Conservation (phyloP, 129 eudicot genomes). For the Saussurea involucrata region DNA sequence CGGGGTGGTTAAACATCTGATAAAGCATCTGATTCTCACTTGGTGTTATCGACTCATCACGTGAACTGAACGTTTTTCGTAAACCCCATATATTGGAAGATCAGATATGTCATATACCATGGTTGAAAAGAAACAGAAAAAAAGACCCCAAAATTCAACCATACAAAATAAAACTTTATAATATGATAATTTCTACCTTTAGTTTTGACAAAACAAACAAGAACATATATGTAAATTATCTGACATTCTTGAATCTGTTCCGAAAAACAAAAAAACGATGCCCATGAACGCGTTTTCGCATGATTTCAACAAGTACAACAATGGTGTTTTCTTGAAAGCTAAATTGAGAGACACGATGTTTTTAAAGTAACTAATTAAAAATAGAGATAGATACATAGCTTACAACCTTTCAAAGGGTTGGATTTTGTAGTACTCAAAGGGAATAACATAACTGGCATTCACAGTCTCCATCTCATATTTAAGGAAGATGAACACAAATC, state of each 20-base stretch:
- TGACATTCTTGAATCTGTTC: too few relatives aligned
- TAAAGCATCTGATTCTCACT: background rate
- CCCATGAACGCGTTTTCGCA: background rate
- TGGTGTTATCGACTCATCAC: background rate
- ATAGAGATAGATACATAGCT: background rate
- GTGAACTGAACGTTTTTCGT: background rate
- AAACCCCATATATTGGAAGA: background rate
- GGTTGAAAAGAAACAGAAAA: background rate
- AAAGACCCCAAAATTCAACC: background rate
- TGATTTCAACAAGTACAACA: background rate
- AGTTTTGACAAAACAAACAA: background rate
- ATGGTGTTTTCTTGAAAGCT: background rate
- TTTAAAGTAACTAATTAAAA: background rate
- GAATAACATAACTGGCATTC: slow-evolving; percentile 29
- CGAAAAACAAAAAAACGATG: background rate
- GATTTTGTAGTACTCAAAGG: slow-evolving; percentile 32
- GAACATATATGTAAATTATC: background rate
- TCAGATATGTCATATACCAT: background rate
- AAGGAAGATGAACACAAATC: slow-evolving; percentile 25
- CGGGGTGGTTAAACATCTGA: background rate
- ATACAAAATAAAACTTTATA: background rate
- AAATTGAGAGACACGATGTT: background rate
- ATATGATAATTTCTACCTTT: background rate
- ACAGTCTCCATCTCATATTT: slow-evolving; percentile 32
- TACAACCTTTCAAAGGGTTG: slow-evolving; percentile 22